These are phyloP conservation scores for Pisolithus orientalis DNA, from an alignment of 768 basidiomycete species.

Conservation along the genomic window DNA sequence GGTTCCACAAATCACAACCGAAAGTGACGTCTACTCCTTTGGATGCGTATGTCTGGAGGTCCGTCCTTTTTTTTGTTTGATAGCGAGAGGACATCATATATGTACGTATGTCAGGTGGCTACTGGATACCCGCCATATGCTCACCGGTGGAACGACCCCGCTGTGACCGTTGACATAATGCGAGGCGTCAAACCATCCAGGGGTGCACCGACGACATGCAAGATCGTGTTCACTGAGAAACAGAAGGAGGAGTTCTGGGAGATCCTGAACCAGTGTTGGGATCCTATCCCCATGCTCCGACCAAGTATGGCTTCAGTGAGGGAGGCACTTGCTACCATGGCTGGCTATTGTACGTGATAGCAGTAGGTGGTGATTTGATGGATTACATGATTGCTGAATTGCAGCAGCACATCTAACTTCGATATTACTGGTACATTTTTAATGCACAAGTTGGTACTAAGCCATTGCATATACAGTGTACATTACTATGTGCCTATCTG, in stretches of 20 bases:
- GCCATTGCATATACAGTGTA: too few species aligned
- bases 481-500: too few species aligned
- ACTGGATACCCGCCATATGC: conserved; percentile 48
- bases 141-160: conserved; percentile 47
- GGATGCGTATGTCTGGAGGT: conserved; percentile 57
- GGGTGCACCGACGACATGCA: conserved; percentile 18
- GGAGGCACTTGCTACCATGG: conserved; percentile 7
- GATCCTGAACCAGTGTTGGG: conserved; percentile 44
- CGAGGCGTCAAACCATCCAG: conserved; percentile 44
- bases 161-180: conserved; percentile 50
- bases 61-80: not conserved
- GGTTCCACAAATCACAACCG: conserved; percentile 40
- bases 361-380: not conserved
- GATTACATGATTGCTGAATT: not conserved
- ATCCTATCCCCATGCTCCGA: conserved; percentile 27
- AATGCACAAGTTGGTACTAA: too few species aligned
- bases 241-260: conserved; percentile 37
- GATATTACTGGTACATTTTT: too few species aligned
- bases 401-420: too few species aligned
- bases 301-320: conserved; percentile 39
- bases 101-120: conserved; percentile 33
- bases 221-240: conserved; percentile 9
- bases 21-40: conserved; percentile 57
- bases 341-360: conserved; percentile 4
- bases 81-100: not conserved